These are phyloP conservation scores for Kluyveromyces sp. DNA, from an alignment of 1,139 yeast species.

Conservation along the genomic window DNA sequence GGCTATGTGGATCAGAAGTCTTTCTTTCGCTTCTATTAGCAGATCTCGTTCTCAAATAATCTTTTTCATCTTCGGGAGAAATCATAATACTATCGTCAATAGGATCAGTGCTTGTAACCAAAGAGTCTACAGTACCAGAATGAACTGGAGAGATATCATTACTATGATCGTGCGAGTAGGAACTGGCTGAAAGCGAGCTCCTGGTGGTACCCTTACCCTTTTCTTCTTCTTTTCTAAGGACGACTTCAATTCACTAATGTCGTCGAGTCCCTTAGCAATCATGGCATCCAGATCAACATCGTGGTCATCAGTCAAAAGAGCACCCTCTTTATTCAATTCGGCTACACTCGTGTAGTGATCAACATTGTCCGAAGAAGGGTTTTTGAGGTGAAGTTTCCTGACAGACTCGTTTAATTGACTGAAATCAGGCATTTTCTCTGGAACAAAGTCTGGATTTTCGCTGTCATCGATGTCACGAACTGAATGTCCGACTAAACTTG, in stretches of 20 bases:
- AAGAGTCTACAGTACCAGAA: slow-evolving; percentile 15
- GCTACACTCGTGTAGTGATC: slow-evolving; percentile 23
- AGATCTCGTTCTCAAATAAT: neutral
- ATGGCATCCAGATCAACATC: slow-evolving; percentile 19
- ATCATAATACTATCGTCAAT: slow-evolving; percentile 15
- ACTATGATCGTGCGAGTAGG: slow-evolving; percentile 6
- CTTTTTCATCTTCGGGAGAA: slow-evolving; percentile 4
- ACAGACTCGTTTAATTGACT: slow-evolving; percentile 13
- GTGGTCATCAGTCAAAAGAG: slow-evolving; percentile 26
- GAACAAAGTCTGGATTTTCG: slow-evolving; percentile 14
- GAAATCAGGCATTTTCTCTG: slow-evolving; percentile 10
- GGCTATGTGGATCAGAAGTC: neutral
- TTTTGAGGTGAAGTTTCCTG: slow-evolving; percentile 13
- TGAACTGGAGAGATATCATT: slow-evolving; percentile 11
- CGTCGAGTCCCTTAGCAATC: slow-evolving; percentile 13
- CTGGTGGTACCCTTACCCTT: slow-evolving; percentile 4
- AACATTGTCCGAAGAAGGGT: slow-evolving; percentile 11
- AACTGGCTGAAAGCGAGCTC: neutral
- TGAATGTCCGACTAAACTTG: slow-evolving; percentile 22
- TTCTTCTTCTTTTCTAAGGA: slow-evolving; percentile 11
- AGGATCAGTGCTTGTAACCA: slow-evolving; percentile 24
- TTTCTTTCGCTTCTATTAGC: neutral
- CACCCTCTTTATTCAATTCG: slow-evolving; percentile 27
- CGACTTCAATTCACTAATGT: slow-evolving; percentile 13
- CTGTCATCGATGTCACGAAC: slow-evolving; percentile 22